Base-by-base conservation (phyloP, 768 basidiomycete genomes). In the Phanerochaete sordida region DNA sequence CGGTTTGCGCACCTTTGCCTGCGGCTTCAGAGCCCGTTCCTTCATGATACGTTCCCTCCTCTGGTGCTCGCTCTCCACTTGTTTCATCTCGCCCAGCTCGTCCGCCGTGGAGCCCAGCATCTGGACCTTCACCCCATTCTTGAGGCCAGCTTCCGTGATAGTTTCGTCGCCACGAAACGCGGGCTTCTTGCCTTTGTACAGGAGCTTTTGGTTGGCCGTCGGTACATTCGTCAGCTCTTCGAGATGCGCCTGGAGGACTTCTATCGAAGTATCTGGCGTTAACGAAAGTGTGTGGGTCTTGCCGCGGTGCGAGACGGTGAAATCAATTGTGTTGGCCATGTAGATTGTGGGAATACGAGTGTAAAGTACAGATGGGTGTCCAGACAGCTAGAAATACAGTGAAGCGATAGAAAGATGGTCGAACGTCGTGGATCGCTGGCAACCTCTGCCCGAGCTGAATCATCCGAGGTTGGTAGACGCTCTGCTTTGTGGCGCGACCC, bases 161-260 rank as follows among this genome's bases (percentile, higher is more conserved):
- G 71, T 65, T 76, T 66, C 28, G 31, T 62, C 50, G 19, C 35
- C 48, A 43, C 66, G 63, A 19, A 70, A 49, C 19, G 71, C 33
- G 0, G 70, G 58, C 55, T 74, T 81, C 77, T 87, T 91, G 33
- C 90, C 88, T 68, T 84, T 89, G 74, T 81, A 87, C 9, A 91
- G 69, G 44, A 91, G 75, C 66, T 92, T 93, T 75, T 92, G 90
- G 43, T 85, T 73, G 2, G 77, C 69, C 3, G 83, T 78, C 0
- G 88, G 87, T 12, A 91, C 85, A 26, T 78, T 76, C 1, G 88
- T 91, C 28, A 90, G 77, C 63, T 84, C 79, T 67, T 87, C 82
- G 3, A 91, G 68, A 30, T 68, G 77, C 1, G 74, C 64, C 56
- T 85, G 79, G 1, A 93, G 74, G 11, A 66, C 68, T 1, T 74